Percentiles rank a stretch among this genome's conserved stretches.
Conservation (phyloP, 2,329 filamentous ascomycete species). For the Fusarium redolens region DNA sequence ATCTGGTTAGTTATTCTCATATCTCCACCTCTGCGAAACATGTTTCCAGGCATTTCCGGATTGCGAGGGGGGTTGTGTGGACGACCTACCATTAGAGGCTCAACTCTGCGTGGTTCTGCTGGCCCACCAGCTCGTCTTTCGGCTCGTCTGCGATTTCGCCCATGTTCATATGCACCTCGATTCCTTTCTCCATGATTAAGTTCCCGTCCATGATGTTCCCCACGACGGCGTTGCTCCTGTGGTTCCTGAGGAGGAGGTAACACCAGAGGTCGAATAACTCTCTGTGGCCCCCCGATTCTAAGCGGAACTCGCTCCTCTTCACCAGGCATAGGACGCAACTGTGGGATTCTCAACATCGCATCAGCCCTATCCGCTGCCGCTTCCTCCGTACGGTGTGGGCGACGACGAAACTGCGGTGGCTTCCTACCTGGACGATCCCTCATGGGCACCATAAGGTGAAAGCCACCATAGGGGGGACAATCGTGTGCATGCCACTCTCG, state of each 20-base stretch:
- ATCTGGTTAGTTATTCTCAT: neutral
- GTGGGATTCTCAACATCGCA: slow-evolving; percentile 15
- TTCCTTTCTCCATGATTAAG: neutral
- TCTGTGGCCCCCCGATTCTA: neutral
- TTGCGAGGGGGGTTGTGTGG: neutral
- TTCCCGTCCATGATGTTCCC: neutral
- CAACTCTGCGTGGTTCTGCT: neutral
- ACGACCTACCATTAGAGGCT: neutral
- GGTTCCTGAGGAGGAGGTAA: neutral
- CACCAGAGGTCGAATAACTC: neutral
- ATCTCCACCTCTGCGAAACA: neutral
- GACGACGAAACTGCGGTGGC: slow-evolving; percentile 30
- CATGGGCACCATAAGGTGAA: slow-evolving; percentile 19
- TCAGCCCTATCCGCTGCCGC: neutral
- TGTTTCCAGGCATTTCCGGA: neutral
- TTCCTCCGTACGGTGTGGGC: neutral
- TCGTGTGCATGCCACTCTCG: no score
- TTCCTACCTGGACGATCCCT: slow-evolving; percentile 28
- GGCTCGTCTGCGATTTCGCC: neutral
- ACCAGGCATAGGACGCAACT: slow-evolving; percentile 19
- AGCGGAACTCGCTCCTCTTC: slow-evolving; percentile 4
- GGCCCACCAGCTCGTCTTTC: neutral
- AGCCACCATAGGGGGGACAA: slow-evolving; percentile 43
- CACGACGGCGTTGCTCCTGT: neutral
- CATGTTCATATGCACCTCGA: neutral